Percentiles rank a stretch among this genome's conserved stretches.
Conservation (phyloP, 176 grass and related monocot species). For the Themeda triandra region DNA sequence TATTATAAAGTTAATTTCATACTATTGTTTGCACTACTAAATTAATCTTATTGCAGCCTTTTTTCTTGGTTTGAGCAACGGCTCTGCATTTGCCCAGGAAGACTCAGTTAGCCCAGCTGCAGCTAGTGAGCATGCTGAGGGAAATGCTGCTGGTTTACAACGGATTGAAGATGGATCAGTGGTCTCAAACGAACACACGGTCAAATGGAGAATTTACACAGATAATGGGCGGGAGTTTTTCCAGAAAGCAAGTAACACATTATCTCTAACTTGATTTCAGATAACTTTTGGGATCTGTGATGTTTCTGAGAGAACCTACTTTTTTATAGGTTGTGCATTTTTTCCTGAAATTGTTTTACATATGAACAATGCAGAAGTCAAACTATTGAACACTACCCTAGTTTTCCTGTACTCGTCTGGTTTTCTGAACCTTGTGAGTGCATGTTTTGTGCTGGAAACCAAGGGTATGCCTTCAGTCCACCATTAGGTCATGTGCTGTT, state of each 20-base stretch:
- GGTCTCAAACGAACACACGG: slow-evolving; percentile 80
- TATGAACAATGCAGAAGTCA: not conserved
- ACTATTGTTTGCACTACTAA: slow-evolving; percentile 9
- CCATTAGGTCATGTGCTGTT: not conserved
- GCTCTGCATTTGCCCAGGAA: slow-evolving; percentile 60
- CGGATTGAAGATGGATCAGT: slow-evolving; percentile 86
- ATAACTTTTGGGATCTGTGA: not conserved
- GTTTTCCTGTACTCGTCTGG: not conserved
- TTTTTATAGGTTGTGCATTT: not conserved
- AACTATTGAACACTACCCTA: not conserved
- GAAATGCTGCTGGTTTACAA: slow-evolving; percentile 37
- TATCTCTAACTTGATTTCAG: slow-evolving; percentile 21
- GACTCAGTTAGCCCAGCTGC: slow-evolving; percentile 30
- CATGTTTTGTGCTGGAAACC: not conserved
- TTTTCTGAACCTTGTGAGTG: slow-evolving; percentile 12
- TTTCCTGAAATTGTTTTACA: not conserved
- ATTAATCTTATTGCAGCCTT: slow-evolving; percentile 35
- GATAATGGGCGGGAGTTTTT: slow-evolving; percentile 70
- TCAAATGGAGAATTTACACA: slow-evolving; percentile 88
- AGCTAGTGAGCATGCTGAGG: slow-evolving; percentile 55
- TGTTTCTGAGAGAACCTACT: not conserved
- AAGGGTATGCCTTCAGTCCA: not conserved
- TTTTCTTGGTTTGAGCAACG: slow-evolving; percentile 50
- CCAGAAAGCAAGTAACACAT: slow-evolving; percentile 63
- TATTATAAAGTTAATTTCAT: not conserved